A percentile compares a stretch with the other conserved stretches of the same genome.
phyloP scores from a whole-genome alignment of 306 rosid species.

The Trifolium repens region DNA sequence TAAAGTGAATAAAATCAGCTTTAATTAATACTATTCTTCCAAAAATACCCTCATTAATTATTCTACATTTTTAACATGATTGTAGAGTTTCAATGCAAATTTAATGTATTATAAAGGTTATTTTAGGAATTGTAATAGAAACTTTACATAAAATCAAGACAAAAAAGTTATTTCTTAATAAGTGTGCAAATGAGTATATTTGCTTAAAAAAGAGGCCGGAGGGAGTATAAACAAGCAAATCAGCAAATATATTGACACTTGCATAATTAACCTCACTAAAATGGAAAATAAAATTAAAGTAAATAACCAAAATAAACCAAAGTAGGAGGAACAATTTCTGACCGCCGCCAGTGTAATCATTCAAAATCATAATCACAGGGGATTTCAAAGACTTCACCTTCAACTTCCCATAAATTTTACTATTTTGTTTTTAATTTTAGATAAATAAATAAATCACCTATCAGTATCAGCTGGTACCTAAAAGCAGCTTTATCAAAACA shows the following conservation, averaged over 20 bases:
- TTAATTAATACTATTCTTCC: too few relatives aligned
- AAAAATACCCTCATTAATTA: too few relatives aligned
- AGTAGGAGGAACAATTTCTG: constrained; percentile 80
- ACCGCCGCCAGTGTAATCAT: constrained; percentile 90
- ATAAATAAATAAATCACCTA: background rate
- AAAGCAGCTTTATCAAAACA: constrained; percentile 34
- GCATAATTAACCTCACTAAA: constrained; percentile 15
- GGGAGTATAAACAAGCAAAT: constrained; percentile 27
- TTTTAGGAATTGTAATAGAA: too few relatives aligned
- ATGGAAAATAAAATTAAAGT: constrained; percentile 24
- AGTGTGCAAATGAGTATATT: too few relatives aligned
- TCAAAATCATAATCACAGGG: constrained; percentile 60
- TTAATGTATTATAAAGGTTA: too few relatives aligned
- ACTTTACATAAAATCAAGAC: too few relatives aligned
- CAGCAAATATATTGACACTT: constrained; percentile 22
- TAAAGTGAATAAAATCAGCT: too few relatives aligned
- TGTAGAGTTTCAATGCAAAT: too few relatives aligned
- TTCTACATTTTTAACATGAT: too few relatives aligned
- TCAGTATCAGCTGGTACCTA: background rate
- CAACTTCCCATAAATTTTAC: constrained; percentile 42
- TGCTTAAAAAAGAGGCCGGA: too few relatives aligned
- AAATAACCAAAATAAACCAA: constrained; percentile 39
- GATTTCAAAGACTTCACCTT: constrained; percentile 41
- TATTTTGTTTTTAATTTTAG: background rate
- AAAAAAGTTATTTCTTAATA: too few relatives aligned